phyloP scores from a whole-genome alignment of 1,284 basidiomycete genomes.

The Ceratobasidium sp. region DNA sequence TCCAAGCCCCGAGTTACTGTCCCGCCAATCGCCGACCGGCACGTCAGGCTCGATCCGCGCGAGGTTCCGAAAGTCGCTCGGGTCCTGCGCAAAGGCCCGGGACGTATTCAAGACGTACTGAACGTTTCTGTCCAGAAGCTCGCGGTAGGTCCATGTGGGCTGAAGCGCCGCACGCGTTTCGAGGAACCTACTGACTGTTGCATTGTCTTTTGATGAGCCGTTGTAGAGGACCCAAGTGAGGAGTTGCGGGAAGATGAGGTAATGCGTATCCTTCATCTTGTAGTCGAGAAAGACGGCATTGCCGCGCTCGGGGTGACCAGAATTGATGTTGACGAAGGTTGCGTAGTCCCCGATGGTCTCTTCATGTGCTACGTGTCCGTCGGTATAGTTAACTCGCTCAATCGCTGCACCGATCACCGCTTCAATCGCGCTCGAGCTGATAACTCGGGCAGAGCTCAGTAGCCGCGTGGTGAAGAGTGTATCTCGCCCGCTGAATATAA shows the following conservation, averaged over 20 bases:
- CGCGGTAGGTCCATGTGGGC: constrained; percentile 54
- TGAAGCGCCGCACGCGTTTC: constrained; percentile 47
- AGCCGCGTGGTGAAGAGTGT: constrained; percentile 61
- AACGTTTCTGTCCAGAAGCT: constrained; percentile 58
- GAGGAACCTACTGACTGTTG: constrained; percentile 55
- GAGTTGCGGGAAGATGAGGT: neutral
- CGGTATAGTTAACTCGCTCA: constrained; percentile 60
- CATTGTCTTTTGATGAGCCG: constrained; percentile 53
- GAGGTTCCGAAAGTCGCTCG: constrained; percentile 52
- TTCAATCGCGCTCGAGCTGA: constrained; percentile 61
- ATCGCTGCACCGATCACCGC: constrained; percentile 61
- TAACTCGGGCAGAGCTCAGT: constrained; percentile 56
- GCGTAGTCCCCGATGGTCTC: constrained; percentile 59
- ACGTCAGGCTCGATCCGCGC: constrained; percentile 58
- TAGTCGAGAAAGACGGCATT: constrained; percentile 61
- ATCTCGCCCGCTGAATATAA: constrained; percentile 60
- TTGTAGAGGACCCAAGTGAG: constrained; percentile 15
- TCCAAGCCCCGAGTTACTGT: constrained; percentile 64
- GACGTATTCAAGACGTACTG: constrained; percentile 55
- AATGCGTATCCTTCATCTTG: constrained; percentile 50
- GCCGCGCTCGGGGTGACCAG: constrained; percentile 59
- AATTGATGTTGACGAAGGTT: constrained; percentile 57
- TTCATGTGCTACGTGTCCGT: constrained; percentile 61
- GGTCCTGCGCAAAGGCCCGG: constrained; percentile 57
- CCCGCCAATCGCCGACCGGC: constrained; percentile 66